These are phyloP conservation scores for Eudorina sp. DNA, from an alignment of 139 green algal genomes.

Conservation along the genomic window DNA sequence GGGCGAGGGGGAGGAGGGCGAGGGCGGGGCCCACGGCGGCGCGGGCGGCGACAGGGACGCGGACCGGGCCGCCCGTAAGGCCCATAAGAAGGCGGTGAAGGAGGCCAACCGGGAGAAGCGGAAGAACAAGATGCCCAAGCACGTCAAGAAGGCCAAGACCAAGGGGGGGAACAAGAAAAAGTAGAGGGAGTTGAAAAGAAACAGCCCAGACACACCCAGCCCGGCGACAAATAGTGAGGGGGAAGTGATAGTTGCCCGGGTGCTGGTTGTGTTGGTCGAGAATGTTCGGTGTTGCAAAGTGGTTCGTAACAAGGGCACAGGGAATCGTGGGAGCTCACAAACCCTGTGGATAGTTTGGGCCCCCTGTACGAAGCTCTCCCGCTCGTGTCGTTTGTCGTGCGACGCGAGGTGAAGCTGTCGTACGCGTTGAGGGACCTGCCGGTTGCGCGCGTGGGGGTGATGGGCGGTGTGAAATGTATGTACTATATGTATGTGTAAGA, in stretches of 20 bases:
- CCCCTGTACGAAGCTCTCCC: too few relatives aligned
- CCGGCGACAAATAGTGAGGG: too few relatives aligned
- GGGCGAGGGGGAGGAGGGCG: constrained; percentile 52
- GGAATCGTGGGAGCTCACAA: too few relatives aligned
- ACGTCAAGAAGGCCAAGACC: constrained; percentile 91
- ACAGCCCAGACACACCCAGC: too few relatives aligned
- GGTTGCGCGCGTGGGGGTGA: too few relatives aligned
- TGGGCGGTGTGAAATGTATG: too few relatives aligned
- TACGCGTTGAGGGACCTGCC: neutral
- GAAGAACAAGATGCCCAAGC: constrained; percentile 94
- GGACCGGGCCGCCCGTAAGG: constrained; percentile 71
- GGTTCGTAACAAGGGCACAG: too few relatives aligned
- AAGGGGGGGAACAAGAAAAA: constrained; percentile 64
- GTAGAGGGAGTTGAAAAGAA: constrained; percentile 33
- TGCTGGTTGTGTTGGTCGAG: too few relatives aligned
- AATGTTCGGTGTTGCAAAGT: too few relatives aligned
- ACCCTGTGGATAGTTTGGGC: too few relatives aligned
- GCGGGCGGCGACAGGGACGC: constrained; percentile 67
- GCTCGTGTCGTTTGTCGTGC: constrained; percentile 4
- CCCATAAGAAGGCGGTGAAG: constrained; percentile 90
- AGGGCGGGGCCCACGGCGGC: constrained; percentile 20
- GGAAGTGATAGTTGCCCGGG: too few relatives aligned
- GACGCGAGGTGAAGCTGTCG: neutral
- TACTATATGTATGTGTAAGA: too few relatives aligned
- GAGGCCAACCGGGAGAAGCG: constrained; percentile 89